Evolutionary conservation across 2,329 filamentous ascomycete genomes (phyloP).

Genomic region (Drechslerella coelobrocha): DNA sequence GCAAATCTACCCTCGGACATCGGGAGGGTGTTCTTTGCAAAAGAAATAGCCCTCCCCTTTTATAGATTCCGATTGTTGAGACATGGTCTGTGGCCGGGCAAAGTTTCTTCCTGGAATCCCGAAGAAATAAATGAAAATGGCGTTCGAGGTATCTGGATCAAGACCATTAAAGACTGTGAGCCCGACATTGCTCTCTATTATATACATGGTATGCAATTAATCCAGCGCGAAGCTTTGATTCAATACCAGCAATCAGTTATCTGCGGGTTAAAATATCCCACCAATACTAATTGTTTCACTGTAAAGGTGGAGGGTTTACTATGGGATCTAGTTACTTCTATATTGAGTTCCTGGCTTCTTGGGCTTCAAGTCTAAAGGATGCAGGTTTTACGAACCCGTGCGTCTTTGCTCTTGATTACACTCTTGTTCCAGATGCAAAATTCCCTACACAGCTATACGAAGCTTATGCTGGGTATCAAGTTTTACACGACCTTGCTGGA

Average conservation of each 20-base stretch:
- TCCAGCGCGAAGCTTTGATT: conserved; percentile 53
- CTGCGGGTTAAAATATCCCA: conserved; percentile 1
- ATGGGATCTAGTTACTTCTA: conserved; percentile 87
- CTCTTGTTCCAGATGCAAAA: conserved; percentile 74
- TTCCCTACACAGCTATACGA: conserved; percentile 78
- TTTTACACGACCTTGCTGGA: conserved; percentile 65
- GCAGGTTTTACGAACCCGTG: conserved; percentile 76
- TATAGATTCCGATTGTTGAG: conserved; percentile 76
- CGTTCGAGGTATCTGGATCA: conserved; percentile 36
- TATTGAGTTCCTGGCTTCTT: conserved; percentile 78
- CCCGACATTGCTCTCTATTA: conserved; percentile 85
- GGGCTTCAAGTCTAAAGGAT: conserved; percentile 70
- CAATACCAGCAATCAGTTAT: conserved; percentile 6
- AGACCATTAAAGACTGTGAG: conserved; percentile 58
- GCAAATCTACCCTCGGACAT: conserved; percentile 72
- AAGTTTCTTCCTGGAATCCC: conserved; percentile 64
- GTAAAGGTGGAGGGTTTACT: conserved; percentile 71
- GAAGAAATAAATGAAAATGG: conserved; percentile 27
- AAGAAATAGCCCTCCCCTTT: conserved; percentile 75
- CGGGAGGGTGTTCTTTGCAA: conserved; percentile 78
- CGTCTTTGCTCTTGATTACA: conserved; percentile 81
- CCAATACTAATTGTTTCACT: conserved; percentile 60
- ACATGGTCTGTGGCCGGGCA: conserved; percentile 63
- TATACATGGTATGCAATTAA: conserved; percentile 69
- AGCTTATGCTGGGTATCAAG: conserved; percentile 72